Conservation (phyloP, 805 yeast genomes). For the Metschnikowia proteae region DNA sequence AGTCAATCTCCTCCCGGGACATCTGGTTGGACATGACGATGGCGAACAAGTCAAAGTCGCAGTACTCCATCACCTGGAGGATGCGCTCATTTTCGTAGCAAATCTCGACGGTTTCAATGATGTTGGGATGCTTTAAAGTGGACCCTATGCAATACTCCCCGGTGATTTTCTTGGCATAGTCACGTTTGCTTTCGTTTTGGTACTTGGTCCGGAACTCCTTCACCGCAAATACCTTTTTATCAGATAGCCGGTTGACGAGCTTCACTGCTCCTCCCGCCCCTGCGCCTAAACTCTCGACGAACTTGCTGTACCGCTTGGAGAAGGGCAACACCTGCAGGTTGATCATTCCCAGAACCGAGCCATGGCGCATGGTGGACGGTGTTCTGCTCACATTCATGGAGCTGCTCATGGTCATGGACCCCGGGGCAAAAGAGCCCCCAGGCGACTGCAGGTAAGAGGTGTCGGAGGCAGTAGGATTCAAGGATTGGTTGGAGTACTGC, state of each 20-base stretch:
- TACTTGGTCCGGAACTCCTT: constrained; percentile 84
- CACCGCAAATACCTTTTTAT: constrained; percentile 78
- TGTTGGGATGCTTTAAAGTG: constrained; percentile 83
- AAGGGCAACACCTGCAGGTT: constrained; percentile 46
- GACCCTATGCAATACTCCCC: constrained; percentile 94
- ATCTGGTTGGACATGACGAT: constrained; percentile 91
- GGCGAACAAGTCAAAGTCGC: constrained; percentile 89
- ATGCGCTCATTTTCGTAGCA: constrained; percentile 84
- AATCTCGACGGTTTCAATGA: constrained; percentile 87
- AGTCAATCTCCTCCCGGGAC: constrained; percentile 72
- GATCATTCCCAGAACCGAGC: constrained; percentile 34
- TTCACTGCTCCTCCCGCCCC: constrained; percentile 95
- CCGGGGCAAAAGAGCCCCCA: constrained; percentile 18
- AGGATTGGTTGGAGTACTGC: constrained; percentile 30
- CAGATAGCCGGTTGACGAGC: constrained; percentile 63
- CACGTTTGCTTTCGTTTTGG: constrained; percentile 70
- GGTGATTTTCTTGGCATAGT: constrained; percentile 87
- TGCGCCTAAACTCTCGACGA: constrained; percentile 85
- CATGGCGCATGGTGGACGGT: constrained; percentile 31
- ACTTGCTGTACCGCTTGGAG: constrained; percentile 71
- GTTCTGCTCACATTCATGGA: constrained; percentile 26
- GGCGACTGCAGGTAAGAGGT: constrained; percentile 36
- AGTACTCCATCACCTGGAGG: constrained; percentile 91
- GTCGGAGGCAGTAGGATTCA: constrained; percentile 31
- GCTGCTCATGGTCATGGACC: constrained; percentile 10